Percentiles rank a stretch among this genome's conserved stretches.
These are phyloP conservation scores for Meyerozyma elateridarum DNA, from an alignment of 1,139 yeast species.

Conservation along the genomic window DNA sequence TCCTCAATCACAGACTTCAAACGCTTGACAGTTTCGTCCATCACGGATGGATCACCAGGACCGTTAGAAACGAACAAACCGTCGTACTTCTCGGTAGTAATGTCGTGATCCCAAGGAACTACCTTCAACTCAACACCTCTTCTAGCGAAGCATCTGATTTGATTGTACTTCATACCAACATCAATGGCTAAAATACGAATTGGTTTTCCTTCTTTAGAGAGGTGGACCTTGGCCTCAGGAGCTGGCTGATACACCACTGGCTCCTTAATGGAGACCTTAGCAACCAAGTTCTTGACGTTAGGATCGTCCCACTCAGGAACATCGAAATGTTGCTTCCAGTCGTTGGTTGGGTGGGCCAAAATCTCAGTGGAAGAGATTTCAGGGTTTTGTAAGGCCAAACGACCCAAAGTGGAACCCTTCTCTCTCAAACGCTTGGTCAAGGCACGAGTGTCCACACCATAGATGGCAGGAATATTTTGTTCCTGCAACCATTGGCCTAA, in stretches of 20 bases:
- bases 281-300: constrained; percentile 85
- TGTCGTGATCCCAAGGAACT: constrained; percentile 94
- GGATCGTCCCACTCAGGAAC: constrained; percentile 93
- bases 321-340: constrained; percentile 63
- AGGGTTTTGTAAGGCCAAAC: constrained; percentile 60
- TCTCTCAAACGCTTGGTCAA: constrained; percentile 91
- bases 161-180: constrained; percentile 98
- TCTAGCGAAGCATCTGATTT: constrained; percentile 91
- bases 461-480: constrained; percentile 91
- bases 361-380: constrained; percentile 36
- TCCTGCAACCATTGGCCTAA: constrained; percentile 91
- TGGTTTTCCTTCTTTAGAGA: constrained; percentile 68
- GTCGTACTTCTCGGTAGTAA: constrained; percentile 72
- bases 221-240: constrained; percentile 43
- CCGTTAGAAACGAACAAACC: constrained; percentile 97
- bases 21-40: constrained; percentile 60
- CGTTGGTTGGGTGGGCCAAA: constrained; percentile 20
- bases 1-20: constrained; percentile 53
- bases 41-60: constrained; percentile 97
- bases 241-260: constrained; percentile 69
- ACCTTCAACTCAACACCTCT: constrained; percentile 96
- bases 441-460: constrained; percentile 96
- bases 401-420: constrained; percentile 89
- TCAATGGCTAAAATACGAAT: constrained; percentile 86
- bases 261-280: constrained; percentile 74